A percentile compares a stretch with the other conserved stretches of the same genome.
Conservation (phyloP, 2,329 filamentous ascomycete genomes). For the Cryphonectria naterciae region DNA sequence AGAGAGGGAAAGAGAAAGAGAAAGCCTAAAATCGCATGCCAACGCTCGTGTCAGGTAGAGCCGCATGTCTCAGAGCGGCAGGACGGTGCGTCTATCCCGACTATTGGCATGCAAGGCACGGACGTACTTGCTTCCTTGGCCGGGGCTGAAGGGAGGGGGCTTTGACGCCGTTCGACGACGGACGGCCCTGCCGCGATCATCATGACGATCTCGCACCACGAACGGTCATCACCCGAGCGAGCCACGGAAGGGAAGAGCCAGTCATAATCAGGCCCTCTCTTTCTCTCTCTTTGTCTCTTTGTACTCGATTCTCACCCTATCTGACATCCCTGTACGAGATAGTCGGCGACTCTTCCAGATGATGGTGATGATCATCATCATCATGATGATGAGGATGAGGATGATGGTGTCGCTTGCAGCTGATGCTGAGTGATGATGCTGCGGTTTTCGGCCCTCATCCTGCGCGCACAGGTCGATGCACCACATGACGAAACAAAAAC, state of each 20-base stretch:
- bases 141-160: background rate
- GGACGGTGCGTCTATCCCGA: background rate
- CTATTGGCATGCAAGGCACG: slow-evolving; percentile 11
- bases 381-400: background rate
- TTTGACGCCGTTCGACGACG: background rate
- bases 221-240: background rate
- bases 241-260: background rate
- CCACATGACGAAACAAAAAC: background rate
- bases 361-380: background rate
- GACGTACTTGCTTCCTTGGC: background rate
- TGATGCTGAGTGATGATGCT: background rate
- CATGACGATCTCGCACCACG: background rate
- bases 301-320: background rate
- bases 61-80: slow-evolving; percentile 13
- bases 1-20: background rate
- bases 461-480: background rate
- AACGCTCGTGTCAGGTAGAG: slow-evolving; percentile 8
- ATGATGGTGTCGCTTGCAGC: background rate
- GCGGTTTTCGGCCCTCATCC: background rate
- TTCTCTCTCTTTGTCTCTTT: background rate
- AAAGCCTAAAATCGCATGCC: background rate
- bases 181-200: slow-evolving; percentile 4
- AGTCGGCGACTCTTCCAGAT: background rate
- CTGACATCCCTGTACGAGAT: background rate
- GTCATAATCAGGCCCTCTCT: background rate